These are phyloP conservation scores for Phytophthora pinifolia DNA, from an alignment of 352 stramenopile genomes.

Conservation along the genomic window DNA sequence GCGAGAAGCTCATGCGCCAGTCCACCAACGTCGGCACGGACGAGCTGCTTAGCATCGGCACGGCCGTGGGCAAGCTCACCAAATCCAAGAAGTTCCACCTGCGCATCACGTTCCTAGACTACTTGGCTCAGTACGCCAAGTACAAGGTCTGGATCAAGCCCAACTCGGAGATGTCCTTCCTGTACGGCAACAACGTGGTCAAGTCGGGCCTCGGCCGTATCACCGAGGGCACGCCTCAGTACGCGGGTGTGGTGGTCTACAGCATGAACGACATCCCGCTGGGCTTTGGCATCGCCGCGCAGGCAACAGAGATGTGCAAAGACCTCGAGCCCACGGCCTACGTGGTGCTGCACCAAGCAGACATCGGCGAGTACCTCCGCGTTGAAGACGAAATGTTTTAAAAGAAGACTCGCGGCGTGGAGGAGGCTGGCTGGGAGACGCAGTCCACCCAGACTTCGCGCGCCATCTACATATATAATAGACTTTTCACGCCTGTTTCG, in stretches of 20 bases:
- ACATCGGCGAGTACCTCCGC: constrained; percentile 99
- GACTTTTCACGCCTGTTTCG: constrained; percentile 46
- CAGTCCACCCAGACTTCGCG: constrained; percentile 5
- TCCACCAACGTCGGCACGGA: constrained; percentile 94
- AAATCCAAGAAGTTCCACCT: constrained; percentile 99
- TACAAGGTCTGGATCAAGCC: constrained; percentile 99
- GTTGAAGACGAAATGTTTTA: constrained; percentile 98
- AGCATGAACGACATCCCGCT: constrained; percentile 98
- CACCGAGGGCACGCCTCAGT: constrained; percentile 97
- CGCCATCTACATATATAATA: constrained; percentile 56
- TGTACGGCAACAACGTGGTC: constrained; percentile 99
- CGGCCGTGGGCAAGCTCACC: constrained; percentile 98
- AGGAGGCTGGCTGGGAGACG: constrained; percentile 2
- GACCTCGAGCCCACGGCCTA: constrained; percentile 96
- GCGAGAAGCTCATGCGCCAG: constrained; percentile 96
- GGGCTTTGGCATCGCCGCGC: constrained; percentile 97
- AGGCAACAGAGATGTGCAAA: constrained; percentile 95
- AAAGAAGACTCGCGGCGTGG: constrained; percentile 18
- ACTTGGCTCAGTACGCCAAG: constrained; percentile 98
- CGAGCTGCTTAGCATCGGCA: constrained; percentile 96
- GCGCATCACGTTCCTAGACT: constrained; percentile 98
- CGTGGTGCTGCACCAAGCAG: constrained; percentile 98
- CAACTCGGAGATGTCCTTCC: constrained; percentile 99
- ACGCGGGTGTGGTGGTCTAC: constrained; percentile 98
- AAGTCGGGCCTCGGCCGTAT: constrained; percentile 98